Percentiles rank a stretch among this genome's conserved stretches.
phyloP scores from a whole-genome alignment of 495 filamentous ascomycete species.

The Lindgomyces ingoldianus region DNA sequence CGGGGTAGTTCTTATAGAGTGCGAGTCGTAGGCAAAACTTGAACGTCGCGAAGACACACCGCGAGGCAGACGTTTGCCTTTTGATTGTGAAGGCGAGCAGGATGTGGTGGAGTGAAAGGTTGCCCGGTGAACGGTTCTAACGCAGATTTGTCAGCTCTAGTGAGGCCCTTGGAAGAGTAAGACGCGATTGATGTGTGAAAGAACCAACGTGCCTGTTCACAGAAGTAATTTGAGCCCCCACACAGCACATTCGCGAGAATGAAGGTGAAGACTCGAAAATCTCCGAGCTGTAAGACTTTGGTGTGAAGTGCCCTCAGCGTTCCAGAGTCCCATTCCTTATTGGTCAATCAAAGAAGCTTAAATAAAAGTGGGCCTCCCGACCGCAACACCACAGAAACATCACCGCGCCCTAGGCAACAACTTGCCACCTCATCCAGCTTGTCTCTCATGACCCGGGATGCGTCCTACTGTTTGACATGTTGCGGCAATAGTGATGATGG shows the following conservation, averaged over 20 bases:
- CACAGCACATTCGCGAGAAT: background rate
- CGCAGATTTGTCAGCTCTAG: constrained; percentile 20
- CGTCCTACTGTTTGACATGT: background rate
- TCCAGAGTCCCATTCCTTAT: background rate
- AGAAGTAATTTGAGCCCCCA: background rate
- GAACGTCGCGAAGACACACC: background rate
- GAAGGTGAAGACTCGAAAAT: constrained; percentile 10
- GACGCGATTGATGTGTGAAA: background rate
- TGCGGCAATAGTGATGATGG: background rate
- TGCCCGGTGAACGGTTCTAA: constrained; percentile 17
- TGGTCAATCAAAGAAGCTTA: background rate
- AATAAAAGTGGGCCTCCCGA: background rate
- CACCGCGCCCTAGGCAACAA: constrained; percentile 6
- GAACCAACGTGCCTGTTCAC: background rate
- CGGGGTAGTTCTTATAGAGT: background rate
- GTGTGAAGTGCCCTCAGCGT: background rate
- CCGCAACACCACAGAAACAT: constrained; percentile 3
- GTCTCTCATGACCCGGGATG: background rate
- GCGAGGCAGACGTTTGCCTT: constrained; percentile 29
- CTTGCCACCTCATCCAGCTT: constrained; percentile 6
- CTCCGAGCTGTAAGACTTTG: constrained; percentile 8
- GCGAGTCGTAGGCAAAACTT: background rate
- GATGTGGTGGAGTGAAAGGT: constrained; percentile 9
- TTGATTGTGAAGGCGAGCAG: constrained; percentile 10
- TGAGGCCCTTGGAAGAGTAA: background rate